These are phyloP conservation scores for Xerocomellus chrysenteron DNA, from an alignment of 768 basidiomycete species.

Conservation along the genomic window DNA sequence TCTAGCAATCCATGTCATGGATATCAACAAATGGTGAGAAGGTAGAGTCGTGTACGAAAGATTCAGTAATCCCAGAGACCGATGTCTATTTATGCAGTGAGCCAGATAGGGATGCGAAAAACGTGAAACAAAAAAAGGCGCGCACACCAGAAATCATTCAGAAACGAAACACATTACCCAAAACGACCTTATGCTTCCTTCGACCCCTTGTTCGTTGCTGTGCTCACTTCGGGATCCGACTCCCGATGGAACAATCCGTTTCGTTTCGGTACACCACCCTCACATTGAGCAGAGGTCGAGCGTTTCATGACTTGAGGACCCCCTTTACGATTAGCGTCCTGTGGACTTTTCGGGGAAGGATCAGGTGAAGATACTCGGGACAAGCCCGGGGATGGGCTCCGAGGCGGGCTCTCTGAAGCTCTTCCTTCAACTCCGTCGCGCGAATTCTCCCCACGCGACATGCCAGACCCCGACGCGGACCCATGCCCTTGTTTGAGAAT, in stretches of 20 bases:
- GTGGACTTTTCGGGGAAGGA: slow-evolving; percentile 3
- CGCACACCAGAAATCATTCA: slow-evolving; percentile 3
- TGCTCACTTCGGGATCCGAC: slow-evolving; percentile 29
- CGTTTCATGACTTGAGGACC: slow-evolving; percentile 26
- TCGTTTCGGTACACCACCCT: slow-evolving; percentile 26
- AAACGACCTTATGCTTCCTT: slow-evolving; percentile 21
- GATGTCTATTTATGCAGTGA: slow-evolving; percentile 12
- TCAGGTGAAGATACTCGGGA: slow-evolving; percentile 10
- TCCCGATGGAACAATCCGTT: slow-evolving; percentile 32
- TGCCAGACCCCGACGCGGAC: not conserved
- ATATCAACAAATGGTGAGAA: slow-evolving; percentile 21
- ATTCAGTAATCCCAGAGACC: slow-evolving; percentile 9
- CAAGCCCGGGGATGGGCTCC: slow-evolving; percentile 7
- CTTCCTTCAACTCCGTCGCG: slow-evolving; percentile 2
- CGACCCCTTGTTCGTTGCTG: slow-evolving; percentile 21
- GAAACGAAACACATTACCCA: slow-evolving; percentile 16
- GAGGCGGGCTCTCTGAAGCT: slow-evolving; percentile 3
- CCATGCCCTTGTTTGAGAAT: slow-evolving; percentile 33
- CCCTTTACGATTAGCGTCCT: slow-evolving; percentile 17
- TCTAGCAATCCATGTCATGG: slow-evolving; percentile 26
- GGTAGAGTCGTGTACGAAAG: not conserved
- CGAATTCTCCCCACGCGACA: not conserved
- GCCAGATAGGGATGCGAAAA: slow-evolving; percentile 7
- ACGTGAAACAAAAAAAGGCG: slow-evolving; percentile 1
- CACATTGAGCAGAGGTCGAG: slow-evolving; percentile 28